Evolutionary conservation across 108 stramenopile species (phyloP).

Genomic region (Pelagomonas calceolata): DNA sequence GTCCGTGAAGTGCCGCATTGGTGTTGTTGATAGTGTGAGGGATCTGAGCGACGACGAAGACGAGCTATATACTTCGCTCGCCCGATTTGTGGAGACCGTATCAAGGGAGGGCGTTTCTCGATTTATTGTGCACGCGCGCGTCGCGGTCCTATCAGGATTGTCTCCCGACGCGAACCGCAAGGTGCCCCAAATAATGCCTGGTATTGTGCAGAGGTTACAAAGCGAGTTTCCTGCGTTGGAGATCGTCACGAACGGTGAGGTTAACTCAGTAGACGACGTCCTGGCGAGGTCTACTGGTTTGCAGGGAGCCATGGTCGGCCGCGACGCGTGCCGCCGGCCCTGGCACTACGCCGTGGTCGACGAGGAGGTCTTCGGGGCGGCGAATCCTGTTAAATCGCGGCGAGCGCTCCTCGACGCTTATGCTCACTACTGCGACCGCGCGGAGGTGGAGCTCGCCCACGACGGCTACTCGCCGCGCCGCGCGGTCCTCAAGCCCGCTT

Average conservation of each 20-base stretch:
- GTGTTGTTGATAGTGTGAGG: slow-evolving; percentile 32
- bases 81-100: slow-evolving; percentile 70
- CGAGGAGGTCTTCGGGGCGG: slow-evolving; percentile 39
- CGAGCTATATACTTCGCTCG: slow-evolving; percentile 62
- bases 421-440: slow-evolving; percentile 55
- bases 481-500: neutral
- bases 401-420: slow-evolving; percentile 59
- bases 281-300: slow-evolving; percentile 47
- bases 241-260: slow-evolving; percentile 72
- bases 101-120: slow-evolving; percentile 69
- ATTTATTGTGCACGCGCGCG: slow-evolving; percentile 91
- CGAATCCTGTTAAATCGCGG: slow-evolving; percentile 29
- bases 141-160: slow-evolving; percentile 81
- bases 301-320: slow-evolving; percentile 71
- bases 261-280: slow-evolving; percentile 54
- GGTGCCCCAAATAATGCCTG: slow-evolving; percentile 80
- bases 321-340: slow-evolving; percentile 59
- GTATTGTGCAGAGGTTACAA: slow-evolving; percentile 52
- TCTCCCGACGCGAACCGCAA: slow-evolving; percentile 90
- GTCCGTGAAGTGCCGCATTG: slow-evolving; percentile 94
- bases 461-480: neutral
- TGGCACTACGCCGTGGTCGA: slow-evolving; percentile 76
- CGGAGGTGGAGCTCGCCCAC: slow-evolving; percentile 34
- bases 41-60: slow-evolving; percentile 41
- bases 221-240: slow-evolving; percentile 60